A percentile compares a stretch with the other conserved stretches of the same genome.
These are phyloP conservation scores for Microsporum canis DNA, from an alignment of 2,329 filamentous ascomycete genomes.

Conservation along the genomic window DNA sequence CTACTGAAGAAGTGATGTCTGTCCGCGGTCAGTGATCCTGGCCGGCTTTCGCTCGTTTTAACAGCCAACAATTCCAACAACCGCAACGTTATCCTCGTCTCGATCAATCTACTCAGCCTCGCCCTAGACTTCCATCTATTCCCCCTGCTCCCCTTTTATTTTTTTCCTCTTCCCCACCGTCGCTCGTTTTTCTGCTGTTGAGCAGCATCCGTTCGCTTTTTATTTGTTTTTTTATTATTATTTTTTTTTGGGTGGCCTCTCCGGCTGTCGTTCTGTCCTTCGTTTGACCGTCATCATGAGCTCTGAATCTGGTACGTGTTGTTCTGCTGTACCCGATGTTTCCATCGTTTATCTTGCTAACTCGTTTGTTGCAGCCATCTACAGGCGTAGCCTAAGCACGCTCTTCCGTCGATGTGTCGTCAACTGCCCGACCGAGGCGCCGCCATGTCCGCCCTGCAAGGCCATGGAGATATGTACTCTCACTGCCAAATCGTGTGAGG, in stretches of 20 bases:
- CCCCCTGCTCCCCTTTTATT: neutral
- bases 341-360: neutral
- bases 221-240: neutral
- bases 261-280: neutral
- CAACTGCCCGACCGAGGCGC: slow-evolving; percentile 41
- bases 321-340: neutral
- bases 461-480: slow-evolving; percentile 48
- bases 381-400: neutral
- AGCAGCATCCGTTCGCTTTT: neutral
- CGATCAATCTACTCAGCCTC: neutral
- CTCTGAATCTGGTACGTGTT: neutral
- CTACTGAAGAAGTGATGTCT: neutral
- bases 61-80: neutral
- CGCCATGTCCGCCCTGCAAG: slow-evolving; percentile 50
- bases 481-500: slow-evolving; percentile 47
- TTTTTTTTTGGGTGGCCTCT: neutral
- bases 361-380: neutral
- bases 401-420: slow-evolving; percentile 49
- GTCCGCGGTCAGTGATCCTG: neutral
- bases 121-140: neutral
- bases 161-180: neutral
- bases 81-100: neutral
- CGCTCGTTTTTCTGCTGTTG: neutral
- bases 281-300: neutral
- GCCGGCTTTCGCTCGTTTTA: neutral